These are phyloP conservation scores for Trichoderma atrobrunneum DNA, from an alignment of 2,329 filamentous ascomycete species.

Conservation along the genomic window DNA sequence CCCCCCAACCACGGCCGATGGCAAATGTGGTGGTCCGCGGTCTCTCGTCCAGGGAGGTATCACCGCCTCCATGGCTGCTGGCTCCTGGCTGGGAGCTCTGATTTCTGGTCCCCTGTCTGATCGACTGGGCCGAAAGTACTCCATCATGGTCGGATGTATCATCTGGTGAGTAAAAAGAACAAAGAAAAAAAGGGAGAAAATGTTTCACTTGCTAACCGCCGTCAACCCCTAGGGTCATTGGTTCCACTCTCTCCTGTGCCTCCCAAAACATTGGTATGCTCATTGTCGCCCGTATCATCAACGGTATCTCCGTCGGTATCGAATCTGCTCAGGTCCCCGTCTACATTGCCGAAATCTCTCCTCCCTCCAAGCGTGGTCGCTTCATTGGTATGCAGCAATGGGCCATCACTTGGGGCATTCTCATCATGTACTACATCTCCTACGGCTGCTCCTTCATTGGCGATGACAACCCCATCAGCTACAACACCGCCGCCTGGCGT, in stretches of 20 bases:
- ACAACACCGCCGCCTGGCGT: conserved; percentile 57
- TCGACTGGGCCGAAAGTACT: conserved; percentile 46
- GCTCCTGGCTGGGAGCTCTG: conserved; percentile 49
- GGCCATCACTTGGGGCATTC: conserved; percentile 65
- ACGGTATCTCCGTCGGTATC: conserved; percentile 66
- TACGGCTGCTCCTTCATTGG: conserved; percentile 62
- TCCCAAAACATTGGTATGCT: conserved; percentile 49
- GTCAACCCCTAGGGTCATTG: conserved; percentile 40
- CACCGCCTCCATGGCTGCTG: conserved; percentile 50
- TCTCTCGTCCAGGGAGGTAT: conserved; percentile 50
- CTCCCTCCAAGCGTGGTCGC: conserved; percentile 54
- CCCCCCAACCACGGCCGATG: conserved; percentile 31
- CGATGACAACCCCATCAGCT: conserved; percentile 27
- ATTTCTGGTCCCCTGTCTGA: conserved; percentile 50
- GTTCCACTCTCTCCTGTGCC: conserved; percentile 46
- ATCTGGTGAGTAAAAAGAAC: conserved; percentile 43
- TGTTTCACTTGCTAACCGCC: not conserved
- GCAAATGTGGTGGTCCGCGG: conserved; percentile 35
- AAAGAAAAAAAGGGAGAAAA: not conserved
- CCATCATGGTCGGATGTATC: conserved; percentile 49
- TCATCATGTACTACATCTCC: conserved; percentile 69
- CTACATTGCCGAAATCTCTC: conserved; percentile 64
- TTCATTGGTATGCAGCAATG: conserved; percentile 73
- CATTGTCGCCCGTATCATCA: conserved; percentile 58
- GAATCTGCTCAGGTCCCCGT: conserved; percentile 65